A percentile compares a stretch with the other conserved stretches of the same genome.
Conservation (phyloP, 805 yeast genomes). For the Starmerella cellae region DNA sequence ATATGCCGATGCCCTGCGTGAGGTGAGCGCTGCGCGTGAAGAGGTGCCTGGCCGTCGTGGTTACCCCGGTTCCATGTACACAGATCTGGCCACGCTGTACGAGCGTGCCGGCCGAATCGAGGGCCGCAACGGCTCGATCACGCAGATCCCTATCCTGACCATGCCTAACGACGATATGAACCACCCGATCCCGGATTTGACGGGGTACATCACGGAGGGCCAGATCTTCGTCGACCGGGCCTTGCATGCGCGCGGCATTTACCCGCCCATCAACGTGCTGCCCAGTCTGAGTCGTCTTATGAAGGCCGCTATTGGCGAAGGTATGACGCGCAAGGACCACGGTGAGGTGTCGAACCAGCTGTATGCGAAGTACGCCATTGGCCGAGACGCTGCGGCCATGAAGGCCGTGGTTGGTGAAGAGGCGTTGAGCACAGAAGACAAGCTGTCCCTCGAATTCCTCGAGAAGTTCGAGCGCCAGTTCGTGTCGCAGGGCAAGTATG, state of each 20-base stretch:
- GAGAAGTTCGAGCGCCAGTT: slow-evolving; percentile 96
- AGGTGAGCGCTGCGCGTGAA: slow-evolving; percentile 99
- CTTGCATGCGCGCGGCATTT: slow-evolving; percentile 88
- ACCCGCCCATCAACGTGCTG: slow-evolving; percentile 96
- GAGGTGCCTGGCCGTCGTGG: slow-evolving; percentile 99
- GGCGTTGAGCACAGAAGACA: slow-evolving; percentile 94
- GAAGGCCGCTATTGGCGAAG: slow-evolving; percentile 99
- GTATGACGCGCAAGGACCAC: slow-evolving; percentile 98
- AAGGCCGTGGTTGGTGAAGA: slow-evolving; percentile 99
- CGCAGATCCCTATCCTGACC: slow-evolving; percentile 96
- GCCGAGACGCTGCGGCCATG: slow-evolving; percentile 99
- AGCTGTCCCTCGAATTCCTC: slow-evolving; percentile 89
- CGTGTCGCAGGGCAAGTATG: slow-evolving; percentile 93
- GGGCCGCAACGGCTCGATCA: slow-evolving; percentile 98
- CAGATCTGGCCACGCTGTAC: slow-evolving; percentile 96
- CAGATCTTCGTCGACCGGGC: slow-evolving; percentile 97
- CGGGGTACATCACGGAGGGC: slow-evolving; percentile 98
- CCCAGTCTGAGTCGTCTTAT: slow-evolving; percentile 95
- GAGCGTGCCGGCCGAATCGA: slow-evolving; percentile 99
- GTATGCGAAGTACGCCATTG: slow-evolving; percentile 98
- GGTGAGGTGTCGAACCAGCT: slow-evolving; percentile 98
- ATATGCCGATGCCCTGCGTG: slow-evolving; percentile 99
- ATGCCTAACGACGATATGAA: slow-evolving; percentile 99
- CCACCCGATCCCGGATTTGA: slow-evolving; percentile 99
- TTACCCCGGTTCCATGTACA: slow-evolving; percentile 99